phyloP scores from a whole-genome alignment of 805 yeast genomes.

The Kurtzmaniella fragi region DNA sequence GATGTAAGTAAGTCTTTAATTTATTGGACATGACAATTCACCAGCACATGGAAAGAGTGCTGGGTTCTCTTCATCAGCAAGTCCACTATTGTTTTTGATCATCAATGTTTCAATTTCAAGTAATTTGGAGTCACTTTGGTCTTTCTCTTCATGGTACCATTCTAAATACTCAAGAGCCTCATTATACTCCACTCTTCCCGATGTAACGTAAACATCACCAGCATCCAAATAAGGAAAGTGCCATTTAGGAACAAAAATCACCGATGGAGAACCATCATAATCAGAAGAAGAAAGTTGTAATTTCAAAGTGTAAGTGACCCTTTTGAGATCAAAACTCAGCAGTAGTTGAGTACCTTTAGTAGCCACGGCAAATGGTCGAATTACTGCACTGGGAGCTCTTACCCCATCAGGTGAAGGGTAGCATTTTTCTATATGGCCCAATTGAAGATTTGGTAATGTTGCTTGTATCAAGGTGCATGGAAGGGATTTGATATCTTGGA shows the following conservation, averaged over 20 bases:
- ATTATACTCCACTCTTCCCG: slow-evolving; percentile 55
- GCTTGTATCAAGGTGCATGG: slow-evolving; percentile 18
- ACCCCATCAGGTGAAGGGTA: slow-evolving; percentile 54
- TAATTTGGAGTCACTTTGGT: slow-evolving; percentile 8
- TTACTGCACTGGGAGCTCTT: slow-evolving; percentile 67
- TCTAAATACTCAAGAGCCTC: slow-evolving; percentile 50
- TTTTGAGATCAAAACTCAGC: slow-evolving; percentile 56
- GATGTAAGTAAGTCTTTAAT: too few species aligned
- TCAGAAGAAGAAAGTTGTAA: slow-evolving; percentile 22
- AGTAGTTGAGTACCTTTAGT: slow-evolving; percentile 53
- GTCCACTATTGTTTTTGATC: slow-evolving; percentile 34
- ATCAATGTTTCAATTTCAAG: slow-evolving; percentile 24
- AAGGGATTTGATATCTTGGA: slow-evolving; percentile 4
- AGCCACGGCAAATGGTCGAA: slow-evolving; percentile 72
- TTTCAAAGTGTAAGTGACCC: slow-evolving; percentile 43
- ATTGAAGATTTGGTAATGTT: slow-evolving; percentile 17
- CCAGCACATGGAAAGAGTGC: slow-evolving; percentile 4
- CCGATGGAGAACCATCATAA: slow-evolving; percentile 38
- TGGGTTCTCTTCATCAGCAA: slow-evolving; percentile 17
- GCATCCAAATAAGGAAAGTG: slow-evolving; percentile 55
- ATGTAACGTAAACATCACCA: slow-evolving; percentile 44
- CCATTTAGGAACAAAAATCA: slow-evolving; percentile 64
- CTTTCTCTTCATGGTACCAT: slow-evolving; percentile 55
- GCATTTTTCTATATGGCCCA: slow-evolving; percentile 26
- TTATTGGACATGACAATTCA: slow-evolving; percentile 4